phyloP scores from a whole-genome alignment of 768 basidiomycete species.

The Galerina marginata region DNA sequence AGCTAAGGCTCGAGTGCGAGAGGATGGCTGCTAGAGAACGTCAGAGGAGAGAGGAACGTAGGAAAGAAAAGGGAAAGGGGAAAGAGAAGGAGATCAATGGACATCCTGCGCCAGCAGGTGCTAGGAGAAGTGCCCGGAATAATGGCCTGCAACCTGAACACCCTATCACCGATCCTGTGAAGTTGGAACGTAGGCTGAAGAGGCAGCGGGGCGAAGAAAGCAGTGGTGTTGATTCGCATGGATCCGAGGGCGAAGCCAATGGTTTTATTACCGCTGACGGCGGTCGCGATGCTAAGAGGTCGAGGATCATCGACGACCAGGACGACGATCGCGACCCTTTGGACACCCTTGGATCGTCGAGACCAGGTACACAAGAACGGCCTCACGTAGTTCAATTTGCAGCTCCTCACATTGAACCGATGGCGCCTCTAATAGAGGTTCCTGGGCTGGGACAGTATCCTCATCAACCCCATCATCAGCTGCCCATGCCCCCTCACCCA shows the following conservation, averaged over 20 bases:
- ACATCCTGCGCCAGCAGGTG: slow-evolving; percentile 44
- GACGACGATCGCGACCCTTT: slow-evolving; percentile 57
- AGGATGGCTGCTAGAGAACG: slow-evolving; percentile 82
- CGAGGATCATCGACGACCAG: slow-evolving; percentile 49
- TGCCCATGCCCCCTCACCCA: slow-evolving; percentile 13
- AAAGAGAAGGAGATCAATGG: slow-evolving; percentile 42
- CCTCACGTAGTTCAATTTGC: slow-evolving; percentile 57
- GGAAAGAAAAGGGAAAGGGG: slow-evolving; percentile 54
- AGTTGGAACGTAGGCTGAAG: slow-evolving; percentile 78
- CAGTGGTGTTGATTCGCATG: slow-evolving; percentile 53
- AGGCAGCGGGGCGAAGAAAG: slow-evolving; percentile 64
- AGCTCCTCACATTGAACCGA: slow-evolving; percentile 32
- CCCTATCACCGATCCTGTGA: slow-evolving; percentile 73
- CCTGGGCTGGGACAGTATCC: slow-evolving; percentile 7
- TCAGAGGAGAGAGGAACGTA: slow-evolving; percentile 63
- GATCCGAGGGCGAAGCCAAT: slow-evolving; percentile 57
- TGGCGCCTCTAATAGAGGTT: slow-evolving; percentile 21
- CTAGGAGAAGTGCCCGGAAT: slow-evolving; percentile 72
- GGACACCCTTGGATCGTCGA: slow-evolving; percentile 43
- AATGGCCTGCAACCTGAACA: slow-evolving; percentile 77
- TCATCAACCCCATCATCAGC: slow-evolving; percentile 6
- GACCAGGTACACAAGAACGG: slow-evolving; percentile 35
- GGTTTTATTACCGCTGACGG: slow-evolving; percentile 38
- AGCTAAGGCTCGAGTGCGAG: slow-evolving; percentile 83
- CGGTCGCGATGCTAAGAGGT: slow-evolving; percentile 62